Conservation (phyloP, 177 flowering plant species). For the Vitis hybrid region DNA sequence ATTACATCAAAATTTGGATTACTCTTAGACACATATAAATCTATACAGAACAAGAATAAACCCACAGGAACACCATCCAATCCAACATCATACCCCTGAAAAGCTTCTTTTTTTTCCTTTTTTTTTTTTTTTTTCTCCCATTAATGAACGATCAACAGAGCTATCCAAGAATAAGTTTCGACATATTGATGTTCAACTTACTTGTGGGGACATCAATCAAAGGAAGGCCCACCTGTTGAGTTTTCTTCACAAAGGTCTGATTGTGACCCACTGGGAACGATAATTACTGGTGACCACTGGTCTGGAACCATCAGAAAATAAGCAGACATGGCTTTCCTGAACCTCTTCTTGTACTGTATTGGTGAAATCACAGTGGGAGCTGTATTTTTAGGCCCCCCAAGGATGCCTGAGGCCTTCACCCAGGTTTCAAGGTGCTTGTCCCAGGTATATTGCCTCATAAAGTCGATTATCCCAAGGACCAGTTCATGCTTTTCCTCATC, state of each 20-base stretch:
- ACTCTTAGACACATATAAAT: too few species aligned
- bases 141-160: too few species aligned
- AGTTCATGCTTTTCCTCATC: slow-evolving; percentile 34
- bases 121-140: too few species aligned
- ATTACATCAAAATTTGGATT: too few species aligned
- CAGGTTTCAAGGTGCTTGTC: slow-evolving; percentile 45
- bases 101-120: too few species aligned
- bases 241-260: slow-evolving; percentile 29
- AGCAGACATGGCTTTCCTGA: slow-evolving; percentile 34
- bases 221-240: neutral
- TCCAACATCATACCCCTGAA: neutral
- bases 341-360: slow-evolving; percentile 34
- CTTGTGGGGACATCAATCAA: neutral
- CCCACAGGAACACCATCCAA: too few species aligned
- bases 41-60: neutral
- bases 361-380: slow-evolving; percentile 38
- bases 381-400: slow-evolving; percentile 29
- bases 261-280: slow-evolving; percentile 21
- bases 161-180: neutral
- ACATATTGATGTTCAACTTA: neutral
- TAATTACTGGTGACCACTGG: slow-evolving; percentile 25
- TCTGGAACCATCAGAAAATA: slow-evolving; percentile 38
- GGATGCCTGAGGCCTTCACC: slow-evolving; percentile 36
- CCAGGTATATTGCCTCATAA: slow-evolving; percentile 39
- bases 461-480: slow-evolving; percentile 38